phyloP scores from a whole-genome alignment of 1,284 basidiomycete genomes.

The Omphalotus olearius region DNA sequence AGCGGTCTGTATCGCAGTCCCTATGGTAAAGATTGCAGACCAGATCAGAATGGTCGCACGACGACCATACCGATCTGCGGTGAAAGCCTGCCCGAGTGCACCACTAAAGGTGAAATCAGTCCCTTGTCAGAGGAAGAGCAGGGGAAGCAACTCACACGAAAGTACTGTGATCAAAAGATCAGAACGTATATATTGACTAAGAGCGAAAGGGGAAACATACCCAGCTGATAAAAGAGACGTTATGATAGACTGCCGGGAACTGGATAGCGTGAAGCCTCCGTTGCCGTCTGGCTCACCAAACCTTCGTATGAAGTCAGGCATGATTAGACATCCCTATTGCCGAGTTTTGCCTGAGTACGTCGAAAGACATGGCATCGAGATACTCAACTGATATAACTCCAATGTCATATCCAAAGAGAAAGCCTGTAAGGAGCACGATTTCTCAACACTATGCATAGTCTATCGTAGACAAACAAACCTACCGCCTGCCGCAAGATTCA shows the following conservation, averaged over 20 bases:
- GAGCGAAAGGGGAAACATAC: constrained; percentile 38
- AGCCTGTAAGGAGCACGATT: constrained; percentile 43
- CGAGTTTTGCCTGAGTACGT: not conserved
- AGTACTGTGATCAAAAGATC: constrained; percentile 36
- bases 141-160: constrained; percentile 43
- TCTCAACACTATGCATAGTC: no score
- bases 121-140: not conserved
- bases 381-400: constrained; percentile 59
- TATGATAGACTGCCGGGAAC: constrained; percentile 65
- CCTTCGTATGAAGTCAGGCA: constrained; percentile 70
- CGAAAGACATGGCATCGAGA: not conserved
- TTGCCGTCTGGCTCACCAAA: constrained; percentile 55
- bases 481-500: not conserved
- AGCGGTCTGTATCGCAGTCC: constrained; percentile 68
- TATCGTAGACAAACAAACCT: constrained; percentile 25
- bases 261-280: constrained; percentile 51
- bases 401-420: constrained; percentile 68
- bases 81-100: constrained; percentile 70
- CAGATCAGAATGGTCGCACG: constrained; percentile 72
- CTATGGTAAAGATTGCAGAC: constrained; percentile 71
- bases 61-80: constrained; percentile 70
- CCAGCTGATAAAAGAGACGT: constrained; percentile 78
- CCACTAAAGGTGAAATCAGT: constrained; percentile 36
- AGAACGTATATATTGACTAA: constrained; percentile 1
- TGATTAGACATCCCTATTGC: constrained; percentile 70